Conservation (phyloP, 305 asterid species). For the Rubia tinctorum region DNA sequence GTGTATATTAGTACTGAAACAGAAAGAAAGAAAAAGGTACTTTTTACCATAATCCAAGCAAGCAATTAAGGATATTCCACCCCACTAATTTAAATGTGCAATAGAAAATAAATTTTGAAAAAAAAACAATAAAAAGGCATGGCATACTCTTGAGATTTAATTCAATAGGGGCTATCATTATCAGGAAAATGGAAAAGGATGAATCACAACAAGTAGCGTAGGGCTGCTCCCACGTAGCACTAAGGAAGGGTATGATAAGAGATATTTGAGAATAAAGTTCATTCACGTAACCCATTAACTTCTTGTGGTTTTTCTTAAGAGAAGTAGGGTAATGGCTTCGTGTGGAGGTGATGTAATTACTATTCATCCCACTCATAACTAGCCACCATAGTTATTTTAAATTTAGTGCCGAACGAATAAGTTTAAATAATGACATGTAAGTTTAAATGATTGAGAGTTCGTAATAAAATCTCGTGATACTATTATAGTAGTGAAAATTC, state of each 20-base stretch:
- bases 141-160: neutral
- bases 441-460: no score
- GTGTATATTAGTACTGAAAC: no score
- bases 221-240: conserved; percentile 12
- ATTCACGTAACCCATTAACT: conserved; percentile 13
- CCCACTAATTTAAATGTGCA: neutral
- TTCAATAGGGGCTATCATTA: neutral
- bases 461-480: no score
- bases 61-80: neutral
- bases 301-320: conserved; percentile 1
- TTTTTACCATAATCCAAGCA: neutral
- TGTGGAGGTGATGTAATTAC: conserved; percentile 5
- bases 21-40: no score
- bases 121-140: neutral
- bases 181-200: conserved; percentile 15
- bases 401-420: neutral
- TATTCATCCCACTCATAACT: conserved; percentile 5
- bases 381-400: neutral
- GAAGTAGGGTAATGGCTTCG: neutral
- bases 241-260: conserved; percentile 16
- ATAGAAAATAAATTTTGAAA: neutral
- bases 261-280: conserved; percentile 21
- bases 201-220: conserved; percentile 11
- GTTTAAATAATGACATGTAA: no score
- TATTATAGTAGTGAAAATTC: no score